phyloP scores from a whole-genome alignment of 164 flowering plant species.

The Piper longum region DNA sequence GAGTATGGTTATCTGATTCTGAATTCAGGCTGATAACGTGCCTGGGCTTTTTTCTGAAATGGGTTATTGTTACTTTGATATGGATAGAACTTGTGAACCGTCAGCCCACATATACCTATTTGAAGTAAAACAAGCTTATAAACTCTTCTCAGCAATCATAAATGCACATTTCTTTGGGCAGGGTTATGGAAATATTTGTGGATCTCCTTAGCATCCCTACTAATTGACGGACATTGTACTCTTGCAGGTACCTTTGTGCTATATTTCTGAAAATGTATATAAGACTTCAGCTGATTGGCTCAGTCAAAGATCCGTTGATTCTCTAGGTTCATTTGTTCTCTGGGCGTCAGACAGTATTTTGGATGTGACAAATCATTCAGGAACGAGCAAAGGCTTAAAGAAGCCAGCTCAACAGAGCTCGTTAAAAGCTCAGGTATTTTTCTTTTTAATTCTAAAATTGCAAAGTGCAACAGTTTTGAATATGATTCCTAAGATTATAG shows the following conservation, averaged over 20 bases:
- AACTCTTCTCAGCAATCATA: no score
- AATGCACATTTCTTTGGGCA: neutral
- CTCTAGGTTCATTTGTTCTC: constrained; percentile 53
- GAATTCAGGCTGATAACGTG: no score
- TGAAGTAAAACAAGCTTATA: no score
- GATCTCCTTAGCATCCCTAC: no score
- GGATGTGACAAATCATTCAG: constrained; percentile 51
- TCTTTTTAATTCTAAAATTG: neutral
- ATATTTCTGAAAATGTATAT: constrained; percentile 68
- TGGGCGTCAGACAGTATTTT: constrained; percentile 63
- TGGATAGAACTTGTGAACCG: no score
- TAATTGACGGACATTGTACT: neutral
- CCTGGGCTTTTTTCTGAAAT: no score
- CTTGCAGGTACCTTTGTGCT: constrained; percentile 56
- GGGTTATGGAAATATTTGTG: neutral
- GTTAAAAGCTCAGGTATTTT: constrained; percentile 72
- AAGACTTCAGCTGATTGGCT: constrained; percentile 88
- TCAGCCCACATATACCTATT: no score
- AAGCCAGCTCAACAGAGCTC: constrained; percentile 45
- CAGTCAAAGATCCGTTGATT: constrained; percentile 40
- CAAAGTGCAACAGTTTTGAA: no score
- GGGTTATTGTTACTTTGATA: no score
- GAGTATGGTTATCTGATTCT: no score
- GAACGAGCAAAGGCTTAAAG: constrained; percentile 52
- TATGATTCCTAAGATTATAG: no score